Percentiles rank a stretch among this genome's conserved stretches.
phyloP scores from a whole-genome alignment of 768 basidiomycete genomes.

The Tricholoma bakamatsutake region DNA sequence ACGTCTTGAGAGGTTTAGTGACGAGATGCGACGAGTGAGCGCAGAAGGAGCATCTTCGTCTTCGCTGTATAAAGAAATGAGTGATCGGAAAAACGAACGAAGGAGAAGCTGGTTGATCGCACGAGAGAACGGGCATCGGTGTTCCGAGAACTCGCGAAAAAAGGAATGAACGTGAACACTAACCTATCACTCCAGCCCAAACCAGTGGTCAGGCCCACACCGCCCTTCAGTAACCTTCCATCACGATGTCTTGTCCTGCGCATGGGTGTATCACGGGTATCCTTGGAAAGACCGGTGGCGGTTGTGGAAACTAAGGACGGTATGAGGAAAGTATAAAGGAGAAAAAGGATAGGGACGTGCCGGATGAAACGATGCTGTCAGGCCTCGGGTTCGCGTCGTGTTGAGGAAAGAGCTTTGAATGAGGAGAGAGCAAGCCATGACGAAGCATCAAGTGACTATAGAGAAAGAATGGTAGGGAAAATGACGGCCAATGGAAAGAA shows the following conservation, averaged over 20 bases:
- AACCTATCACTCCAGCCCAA: constrained; percentile 74
- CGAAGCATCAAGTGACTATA: constrained; percentile 59
- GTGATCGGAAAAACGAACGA: neutral
- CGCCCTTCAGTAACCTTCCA: constrained; percentile 49
- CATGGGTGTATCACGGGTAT: constrained; percentile 50
- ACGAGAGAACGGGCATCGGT: neutral
- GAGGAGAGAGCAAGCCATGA: constrained; percentile 60
- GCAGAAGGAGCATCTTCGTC: constrained; percentile 70
- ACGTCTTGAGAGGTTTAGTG: constrained; percentile 43
- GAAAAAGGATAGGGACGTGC: constrained; percentile 16
- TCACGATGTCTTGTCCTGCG: constrained; percentile 59
- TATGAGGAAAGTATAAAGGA: neutral
- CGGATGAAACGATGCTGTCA: constrained; percentile 26
- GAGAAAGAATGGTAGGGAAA: constrained; percentile 3
- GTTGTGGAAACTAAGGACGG: constrained; percentile 4
- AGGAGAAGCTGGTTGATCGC: neutral
- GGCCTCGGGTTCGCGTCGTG: constrained; percentile 13
- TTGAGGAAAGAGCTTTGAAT: constrained; percentile 52
- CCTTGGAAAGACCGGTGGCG: constrained; percentile 33
- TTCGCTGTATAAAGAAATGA: constrained; percentile 37
- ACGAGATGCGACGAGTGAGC: constrained; percentile 56
- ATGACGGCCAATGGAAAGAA: constrained; percentile 1
- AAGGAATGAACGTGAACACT: constrained; percentile 13
- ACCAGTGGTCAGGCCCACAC: constrained; percentile 66
- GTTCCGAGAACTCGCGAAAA: neutral